phyloP scores from a whole-genome alignment of 2,329 filamentous ascomycete species.

The Phoma sp. region DNA sequence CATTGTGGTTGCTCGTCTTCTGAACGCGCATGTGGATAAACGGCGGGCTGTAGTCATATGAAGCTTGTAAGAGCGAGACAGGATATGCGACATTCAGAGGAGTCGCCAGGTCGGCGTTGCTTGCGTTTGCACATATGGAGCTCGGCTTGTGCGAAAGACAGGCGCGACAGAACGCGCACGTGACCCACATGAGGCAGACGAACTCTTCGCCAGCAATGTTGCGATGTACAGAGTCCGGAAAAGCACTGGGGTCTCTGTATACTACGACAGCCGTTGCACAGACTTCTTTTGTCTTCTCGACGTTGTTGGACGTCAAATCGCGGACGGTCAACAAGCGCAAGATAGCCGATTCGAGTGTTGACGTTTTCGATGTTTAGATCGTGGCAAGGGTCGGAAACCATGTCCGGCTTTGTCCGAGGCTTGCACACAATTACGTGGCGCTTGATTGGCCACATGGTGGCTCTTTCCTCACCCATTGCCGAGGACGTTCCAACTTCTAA shows the following conservation, averaged over 20 bases:
- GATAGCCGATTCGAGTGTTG: constrained; percentile 21
- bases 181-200: background rate
- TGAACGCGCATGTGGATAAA: background rate
- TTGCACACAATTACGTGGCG: background rate
- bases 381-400: constrained; percentile 15
- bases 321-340: background rate
- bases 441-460: background rate
- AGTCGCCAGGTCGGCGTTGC: background rate
- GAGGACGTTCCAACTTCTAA: constrained; percentile 26
- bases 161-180: background rate
- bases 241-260: background rate
- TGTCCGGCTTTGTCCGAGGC: constrained; percentile 11
- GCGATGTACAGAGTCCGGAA: background rate
- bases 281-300: background rate
- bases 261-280: background rate
- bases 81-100: background rate
- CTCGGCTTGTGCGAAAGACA: background rate
- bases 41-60: background rate
- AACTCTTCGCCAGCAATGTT: background rate
- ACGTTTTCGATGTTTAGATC: constrained; percentile 20
- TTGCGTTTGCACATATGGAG: background rate
- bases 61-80: background rate
- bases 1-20: constrained; percentile 16
- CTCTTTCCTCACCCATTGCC: background rate
- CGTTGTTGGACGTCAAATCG: background rate